A percentile compares a stretch with the other conserved stretches of the same genome.
Conservation (phyloP, 2,329 filamentous ascomycete species). For the Pseudopithomyces chartarum region DNA sequence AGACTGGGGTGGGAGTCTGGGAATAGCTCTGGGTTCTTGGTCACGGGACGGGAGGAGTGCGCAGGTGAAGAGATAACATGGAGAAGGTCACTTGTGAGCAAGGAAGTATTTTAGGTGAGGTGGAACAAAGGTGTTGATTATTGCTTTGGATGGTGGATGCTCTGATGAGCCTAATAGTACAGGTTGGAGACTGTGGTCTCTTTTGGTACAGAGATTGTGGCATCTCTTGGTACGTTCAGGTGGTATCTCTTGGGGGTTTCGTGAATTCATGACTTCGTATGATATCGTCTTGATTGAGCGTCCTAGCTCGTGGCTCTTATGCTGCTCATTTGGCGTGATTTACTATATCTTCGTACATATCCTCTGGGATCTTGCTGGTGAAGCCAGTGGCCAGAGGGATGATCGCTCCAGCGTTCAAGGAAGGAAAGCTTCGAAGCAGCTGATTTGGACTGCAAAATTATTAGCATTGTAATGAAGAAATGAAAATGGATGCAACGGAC, state of each 20-base stretch:
- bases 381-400: constrained; percentile 85
- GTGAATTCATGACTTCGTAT: constrained; percentile 12
- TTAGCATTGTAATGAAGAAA: constrained; percentile 19
- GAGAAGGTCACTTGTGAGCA: too few species aligned
- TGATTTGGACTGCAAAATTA: constrained; percentile 75
- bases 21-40: too few species aligned
- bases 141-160: too few species aligned
- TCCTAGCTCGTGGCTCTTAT: neutral
- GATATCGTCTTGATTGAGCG: neutral
- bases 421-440: constrained; percentile 83
- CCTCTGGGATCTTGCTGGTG: constrained; percentile 86
- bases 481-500: constrained; percentile 54
- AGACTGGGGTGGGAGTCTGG: too few species aligned
- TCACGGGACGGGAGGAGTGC: too few species aligned
- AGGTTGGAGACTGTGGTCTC: too few species aligned
- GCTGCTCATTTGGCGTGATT: constrained; percentile 75
- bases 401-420: constrained; percentile 80
- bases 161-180: too few species aligned
- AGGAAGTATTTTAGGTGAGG: too few species aligned
- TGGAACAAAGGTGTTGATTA: too few species aligned
- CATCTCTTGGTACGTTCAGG: neutral
- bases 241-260: constrained; percentile 7
- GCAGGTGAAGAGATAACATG: too few species aligned
- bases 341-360: constrained; percentile 89
- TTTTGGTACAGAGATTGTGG: too few species aligned